Evolutionary conservation across 2,329 filamentous ascomycete genomes (phyloP).

Genomic region (Aspergillus fumigatiaffinis): DNA sequence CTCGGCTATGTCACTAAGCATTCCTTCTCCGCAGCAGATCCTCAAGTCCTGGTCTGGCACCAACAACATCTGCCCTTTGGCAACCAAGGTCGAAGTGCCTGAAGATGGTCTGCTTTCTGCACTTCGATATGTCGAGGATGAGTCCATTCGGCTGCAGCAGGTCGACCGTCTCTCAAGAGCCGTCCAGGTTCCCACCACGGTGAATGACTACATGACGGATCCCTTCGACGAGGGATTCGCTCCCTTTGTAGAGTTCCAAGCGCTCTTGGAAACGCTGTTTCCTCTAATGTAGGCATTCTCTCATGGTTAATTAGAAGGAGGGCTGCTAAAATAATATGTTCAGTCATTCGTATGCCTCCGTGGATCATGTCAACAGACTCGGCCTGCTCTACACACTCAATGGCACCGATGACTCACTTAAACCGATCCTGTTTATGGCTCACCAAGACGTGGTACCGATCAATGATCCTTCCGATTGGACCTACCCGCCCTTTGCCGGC

Average conservation of each 20-base stretch:
- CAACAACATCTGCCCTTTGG: slow-evolving; percentile 26
- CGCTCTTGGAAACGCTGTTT: slow-evolving; percentile 49
- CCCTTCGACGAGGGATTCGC: slow-evolving; percentile 59
- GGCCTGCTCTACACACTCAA: slow-evolving; percentile 59
- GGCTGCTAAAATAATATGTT: slow-evolving; percentile 12
- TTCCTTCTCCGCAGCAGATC: slow-evolving; percentile 23
- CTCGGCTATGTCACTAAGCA: slow-evolving; percentile 15
- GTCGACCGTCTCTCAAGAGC: slow-evolving; percentile 52
- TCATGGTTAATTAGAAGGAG: neutral
- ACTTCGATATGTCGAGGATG: slow-evolving; percentile 26
- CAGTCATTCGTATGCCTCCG: slow-evolving; percentile 36
- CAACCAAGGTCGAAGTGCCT: slow-evolving; percentile 22
- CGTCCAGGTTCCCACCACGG: slow-evolving; percentile 52
- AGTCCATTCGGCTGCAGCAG: slow-evolving; percentile 34
- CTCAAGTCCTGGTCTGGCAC: slow-evolving; percentile 7
- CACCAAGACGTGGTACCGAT: slow-evolving; percentile 58
- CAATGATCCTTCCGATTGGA: slow-evolving; percentile 49
- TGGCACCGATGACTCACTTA: slow-evolving; percentile 51
- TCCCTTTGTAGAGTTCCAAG: slow-evolving; percentile 53
- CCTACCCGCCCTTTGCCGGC: slow-evolving; percentile 51
- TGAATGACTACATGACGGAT: slow-evolving; percentile 34
- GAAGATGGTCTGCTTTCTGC: slow-evolving; percentile 28
- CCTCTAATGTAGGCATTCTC: slow-evolving; percentile 43
- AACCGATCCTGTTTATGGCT: slow-evolving; percentile 52
- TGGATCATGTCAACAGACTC: slow-evolving; percentile 59